Conservation (phyloP, 2,329 filamentous ascomycete species). For the Fusarium staphyleae region DNA sequence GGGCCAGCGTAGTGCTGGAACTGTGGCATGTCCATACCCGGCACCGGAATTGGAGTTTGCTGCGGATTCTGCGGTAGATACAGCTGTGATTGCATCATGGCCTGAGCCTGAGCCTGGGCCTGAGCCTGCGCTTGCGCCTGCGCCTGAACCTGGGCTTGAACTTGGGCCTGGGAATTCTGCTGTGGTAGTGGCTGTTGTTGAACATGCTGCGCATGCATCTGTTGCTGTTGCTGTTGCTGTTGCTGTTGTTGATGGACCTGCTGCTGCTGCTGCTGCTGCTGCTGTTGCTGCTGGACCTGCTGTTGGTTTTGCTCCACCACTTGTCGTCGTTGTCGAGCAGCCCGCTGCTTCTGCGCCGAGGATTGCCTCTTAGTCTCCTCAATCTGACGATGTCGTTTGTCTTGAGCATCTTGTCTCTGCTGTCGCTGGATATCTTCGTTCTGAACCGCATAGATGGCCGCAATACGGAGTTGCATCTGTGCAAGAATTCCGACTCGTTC, state of each 20-base stretch:
- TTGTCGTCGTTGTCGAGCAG: slow-evolving; percentile 37
- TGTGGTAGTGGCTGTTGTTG: slow-evolving; percentile 39
- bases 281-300: slow-evolving; percentile 29
- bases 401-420: slow-evolving; percentile 48
- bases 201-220: slow-evolving; percentile 14
- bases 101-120: slow-evolving; percentile 37
- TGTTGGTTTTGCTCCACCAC: slow-evolving; percentile 39
- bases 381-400: slow-evolving; percentile 49
- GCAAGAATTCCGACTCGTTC: slow-evolving; percentile 50
- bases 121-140: slow-evolving; percentile 38
- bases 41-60: slow-evolving; percentile 40
- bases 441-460: slow-evolving; percentile 54
- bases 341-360: slow-evolving; percentile 37
- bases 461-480: slow-evolving; percentile 52
- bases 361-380: slow-evolving; percentile 45
- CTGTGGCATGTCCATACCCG: slow-evolving; percentile 40
- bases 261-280: slow-evolving; percentile 33
- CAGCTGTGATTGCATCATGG: slow-evolving; percentile 41
- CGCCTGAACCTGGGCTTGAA: slow-evolving; percentile 38
- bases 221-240: slow-evolving; percentile 29
- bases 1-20: slow-evolving; percentile 43
- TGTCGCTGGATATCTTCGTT: slow-evolving; percentile 54
- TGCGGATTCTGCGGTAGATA: slow-evolving; percentile 40
- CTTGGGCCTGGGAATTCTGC: slow-evolving; percentile 35
- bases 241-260: slow-evolving; percentile 33